Evolutionary conservation across 768 basidiomycete genomes (phyloP).

Genomic region (Gymnopilus dilepis): DNA sequence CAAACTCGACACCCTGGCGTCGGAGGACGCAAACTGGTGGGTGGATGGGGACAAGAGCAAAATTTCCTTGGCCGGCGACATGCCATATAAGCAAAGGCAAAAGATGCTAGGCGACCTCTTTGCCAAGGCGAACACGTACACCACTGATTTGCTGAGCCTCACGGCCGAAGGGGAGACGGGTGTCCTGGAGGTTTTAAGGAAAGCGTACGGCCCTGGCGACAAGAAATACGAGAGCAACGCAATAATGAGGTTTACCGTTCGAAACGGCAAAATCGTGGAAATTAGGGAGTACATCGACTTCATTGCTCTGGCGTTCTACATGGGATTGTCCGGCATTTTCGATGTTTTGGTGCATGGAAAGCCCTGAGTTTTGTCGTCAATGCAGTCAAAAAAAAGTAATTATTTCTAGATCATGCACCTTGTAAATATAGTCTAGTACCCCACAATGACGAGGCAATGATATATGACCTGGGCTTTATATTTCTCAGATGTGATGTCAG

Average conservation of each 20-base stretch:
- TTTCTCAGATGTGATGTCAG: no score
- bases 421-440: no score
- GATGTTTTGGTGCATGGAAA: not conserved
- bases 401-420: no score
- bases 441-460: no score
- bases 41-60: slow-evolving; percentile 8
- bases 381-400: no score
- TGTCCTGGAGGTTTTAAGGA: not conserved
- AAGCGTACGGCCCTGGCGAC: not conserved
- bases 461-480: no score
- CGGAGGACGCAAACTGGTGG: slow-evolving; percentile 15
- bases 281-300: slow-evolving; percentile 21
- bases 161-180: slow-evolving; percentile 9
- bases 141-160: slow-evolving; percentile 5
- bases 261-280: slow-evolving; percentile 16
- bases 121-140: not conserved
- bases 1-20: slow-evolving; percentile 5
- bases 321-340: slow-evolving; percentile 8
- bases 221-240: slow-evolving; percentile 12
- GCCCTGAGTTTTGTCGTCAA: not conserved
- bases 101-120: not conserved
- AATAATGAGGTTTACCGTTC: slow-evolving; percentile 10
- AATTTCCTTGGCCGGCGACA: slow-evolving; percentile 9
- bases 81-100: slow-evolving; percentile 10
- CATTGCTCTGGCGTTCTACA: slow-evolving; percentile 6